A percentile compares a stretch with the other conserved stretches of the same genome.
phyloP scores from a whole-genome alignment of 768 basidiomycete genomes.

The Mycena sanguinolenta region DNA sequence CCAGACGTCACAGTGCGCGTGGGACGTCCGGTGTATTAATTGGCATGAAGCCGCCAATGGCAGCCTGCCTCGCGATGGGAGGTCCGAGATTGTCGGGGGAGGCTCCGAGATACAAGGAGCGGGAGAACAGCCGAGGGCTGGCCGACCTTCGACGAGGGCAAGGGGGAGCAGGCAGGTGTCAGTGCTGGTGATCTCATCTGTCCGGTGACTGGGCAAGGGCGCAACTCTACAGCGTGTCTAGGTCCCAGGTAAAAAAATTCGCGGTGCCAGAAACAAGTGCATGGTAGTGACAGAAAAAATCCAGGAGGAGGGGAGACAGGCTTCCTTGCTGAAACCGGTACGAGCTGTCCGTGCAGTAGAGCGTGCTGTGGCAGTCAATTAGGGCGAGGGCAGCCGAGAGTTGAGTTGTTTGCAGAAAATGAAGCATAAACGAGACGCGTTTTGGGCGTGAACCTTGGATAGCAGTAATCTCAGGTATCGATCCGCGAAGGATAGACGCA shows the following conservation, averaged over 20 bases:
- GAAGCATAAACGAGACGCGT: not conserved
- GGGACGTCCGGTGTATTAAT: not conserved
- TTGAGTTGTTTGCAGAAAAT: too few relatives aligned
- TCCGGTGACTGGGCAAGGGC: not conserved
- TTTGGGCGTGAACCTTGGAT: not conserved
- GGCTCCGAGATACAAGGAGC: slow-evolving; percentile 17
- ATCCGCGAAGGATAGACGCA: slow-evolving; percentile 12
- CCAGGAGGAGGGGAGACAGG: not conserved
- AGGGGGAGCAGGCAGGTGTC: slow-evolving; percentile 4
- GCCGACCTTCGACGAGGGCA: not conserved
- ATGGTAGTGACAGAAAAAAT: too few relatives aligned
- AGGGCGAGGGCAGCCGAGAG: not conserved
- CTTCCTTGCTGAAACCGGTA: not conserved
- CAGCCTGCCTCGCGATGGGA: not conserved
- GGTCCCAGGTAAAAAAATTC: not conserved
- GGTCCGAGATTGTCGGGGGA: slow-evolving; percentile 22
- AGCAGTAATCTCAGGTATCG: not conserved
- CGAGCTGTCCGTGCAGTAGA: not conserved
- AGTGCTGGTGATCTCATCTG: not conserved
- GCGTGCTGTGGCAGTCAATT: not conserved
- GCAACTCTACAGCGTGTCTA: not conserved
- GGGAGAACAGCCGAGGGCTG: not conserved
- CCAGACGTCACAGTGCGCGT: not conserved
- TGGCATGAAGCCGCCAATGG: not conserved
- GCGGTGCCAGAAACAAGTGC: not conserved